phyloP scores from a whole-genome alignment of 257 asterid species.

The Asclepias syriaca region DNA sequence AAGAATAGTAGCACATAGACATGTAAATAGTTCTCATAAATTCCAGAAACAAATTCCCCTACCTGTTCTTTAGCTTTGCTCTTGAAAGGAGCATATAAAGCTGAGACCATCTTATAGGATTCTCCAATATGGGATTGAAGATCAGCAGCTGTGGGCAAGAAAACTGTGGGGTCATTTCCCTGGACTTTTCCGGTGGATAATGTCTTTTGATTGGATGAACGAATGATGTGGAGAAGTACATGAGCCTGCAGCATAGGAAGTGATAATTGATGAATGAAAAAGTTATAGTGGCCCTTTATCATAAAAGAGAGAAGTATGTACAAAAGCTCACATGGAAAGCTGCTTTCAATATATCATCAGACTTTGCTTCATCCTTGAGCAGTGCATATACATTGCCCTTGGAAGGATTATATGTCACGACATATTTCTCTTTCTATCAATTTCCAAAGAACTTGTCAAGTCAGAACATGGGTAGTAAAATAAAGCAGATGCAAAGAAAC shows the following conservation, averaged over 20 bases:
- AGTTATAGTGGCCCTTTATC: conserved; percentile 1
- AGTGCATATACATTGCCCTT: conserved; percentile 80
- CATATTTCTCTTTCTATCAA: conserved; percentile 75
- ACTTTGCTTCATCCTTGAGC: conserved; percentile 93
- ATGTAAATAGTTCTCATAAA: neutral
- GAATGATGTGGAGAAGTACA: conserved; percentile 79
- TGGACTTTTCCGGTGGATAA: conserved; percentile 31
- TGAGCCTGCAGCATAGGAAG: conserved; percentile 63
- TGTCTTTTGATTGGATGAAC: conserved; percentile 44
- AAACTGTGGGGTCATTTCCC: conserved; percentile 37
- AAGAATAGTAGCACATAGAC: neutral
- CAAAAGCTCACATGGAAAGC: conserved; percentile 78
- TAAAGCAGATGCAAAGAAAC: neutral
- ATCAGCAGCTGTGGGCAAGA: conserved; percentile 45
- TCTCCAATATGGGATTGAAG: conserved; percentile 73
- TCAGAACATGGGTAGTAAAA: neutral
- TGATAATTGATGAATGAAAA: conserved; percentile 21
- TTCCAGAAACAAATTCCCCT: conserved; percentile 5
- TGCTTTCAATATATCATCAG: conserved; percentile 94
- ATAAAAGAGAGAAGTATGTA: conserved; percentile 14
- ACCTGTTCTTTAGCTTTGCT: conserved; percentile 92
- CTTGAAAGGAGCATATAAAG: conserved; percentile 84
- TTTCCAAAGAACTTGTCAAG: conserved; percentile 9
- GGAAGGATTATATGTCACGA: conserved; percentile 76
- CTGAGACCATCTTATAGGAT: conserved; percentile 90